Base-by-base conservation (phyloP, 2,329 filamentous ascomycete species). In the Beauveria varroae region DNA sequence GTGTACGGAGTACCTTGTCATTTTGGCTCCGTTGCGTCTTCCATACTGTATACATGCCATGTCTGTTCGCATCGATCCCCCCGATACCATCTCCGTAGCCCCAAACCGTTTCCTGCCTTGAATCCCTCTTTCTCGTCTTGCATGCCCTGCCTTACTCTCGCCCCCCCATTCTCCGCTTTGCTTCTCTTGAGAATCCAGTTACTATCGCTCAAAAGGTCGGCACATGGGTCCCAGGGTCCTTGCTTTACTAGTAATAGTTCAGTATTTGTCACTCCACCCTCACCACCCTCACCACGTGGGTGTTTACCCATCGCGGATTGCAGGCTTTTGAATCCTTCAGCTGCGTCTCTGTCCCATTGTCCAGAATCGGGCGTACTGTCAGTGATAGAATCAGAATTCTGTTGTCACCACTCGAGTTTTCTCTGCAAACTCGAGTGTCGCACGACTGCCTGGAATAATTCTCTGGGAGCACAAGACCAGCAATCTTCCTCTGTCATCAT, bases 231-330 rank as follows among this genome's bases (percentile, higher is more conserved):
- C 50, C 50, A 40, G 51, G 51, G 10, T 12, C 55, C 16, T 55
- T 46, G 20, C 16, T 26, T 26, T 16, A 28, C 26, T 28, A 28
- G 26, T 24, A 18, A 26, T 50, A 28, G 55, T 20, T 57, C 22
- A 24, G 22, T 9, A 49, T n/a, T 30, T n/a, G 3, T 16, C 46
- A 44, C 47, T 52, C 57, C 47, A 43, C 49, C 28, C 14, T 26
- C 57, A 53, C 57, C 47, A 43, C 49, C 28, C 14, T 26, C 57
- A 53, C 43, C 57, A 60, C 57, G 57, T 60, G 57, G 57, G 57
- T 9, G 57, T 4, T 20, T 60, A 47, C 40, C 57, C 40, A 41
- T 47, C 57, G 40, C 57, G 49, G 49, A 52, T 60, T 59, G 47
- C 57, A 46, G 47, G 57, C 49, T 59, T 59, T 57, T n/a, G n/a